Conservation (phyloP, 768 basidiomycete genomes). For the Pulveroboletus sp. region DNA sequence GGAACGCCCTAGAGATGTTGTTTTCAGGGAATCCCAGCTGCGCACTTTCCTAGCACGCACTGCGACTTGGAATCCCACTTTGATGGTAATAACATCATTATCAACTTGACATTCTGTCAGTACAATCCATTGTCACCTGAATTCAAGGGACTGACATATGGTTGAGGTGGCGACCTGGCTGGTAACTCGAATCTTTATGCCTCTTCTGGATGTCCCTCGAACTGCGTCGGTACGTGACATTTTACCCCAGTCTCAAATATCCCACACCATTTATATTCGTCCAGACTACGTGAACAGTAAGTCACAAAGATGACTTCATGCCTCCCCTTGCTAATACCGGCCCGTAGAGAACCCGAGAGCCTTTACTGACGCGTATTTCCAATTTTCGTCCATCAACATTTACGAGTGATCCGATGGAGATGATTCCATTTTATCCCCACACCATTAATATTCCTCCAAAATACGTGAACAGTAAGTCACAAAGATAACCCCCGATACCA, state of each 20-base stretch:
- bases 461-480: constrained; percentile 26
- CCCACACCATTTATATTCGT: no score
- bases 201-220: constrained; percentile 30
- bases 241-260: not conserved
- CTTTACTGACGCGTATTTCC: constrained; percentile 41
- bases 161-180: constrained; percentile 30
- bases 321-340: no score
- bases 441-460: constrained; percentile 18
- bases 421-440: not conserved
- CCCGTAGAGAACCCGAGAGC: constrained; percentile 35
- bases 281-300: constrained; percentile 28
- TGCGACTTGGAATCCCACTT: constrained; percentile 39
- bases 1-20: not conserved
- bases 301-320: not conserved
- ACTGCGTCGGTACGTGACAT: constrained; percentile 24
- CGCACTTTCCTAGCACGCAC: constrained; percentile 37
- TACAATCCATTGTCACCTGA: not conserved
- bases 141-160: not conserved
- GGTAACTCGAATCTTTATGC: constrained; percentile 25
- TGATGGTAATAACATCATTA: constrained; percentile 31
- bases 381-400: constrained; percentile 36
- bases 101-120: constrained; percentile 34
- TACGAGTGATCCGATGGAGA: constrained; percentile 23
- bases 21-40: constrained; percentile 32
- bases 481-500: not conserved